Percentiles rank a stretch among this genome's conserved stretches.
These are phyloP conservation scores for Penicillium odoratum DNA, from an alignment of 495 filamentous ascomycete species.

Conservation along the genomic window DNA sequence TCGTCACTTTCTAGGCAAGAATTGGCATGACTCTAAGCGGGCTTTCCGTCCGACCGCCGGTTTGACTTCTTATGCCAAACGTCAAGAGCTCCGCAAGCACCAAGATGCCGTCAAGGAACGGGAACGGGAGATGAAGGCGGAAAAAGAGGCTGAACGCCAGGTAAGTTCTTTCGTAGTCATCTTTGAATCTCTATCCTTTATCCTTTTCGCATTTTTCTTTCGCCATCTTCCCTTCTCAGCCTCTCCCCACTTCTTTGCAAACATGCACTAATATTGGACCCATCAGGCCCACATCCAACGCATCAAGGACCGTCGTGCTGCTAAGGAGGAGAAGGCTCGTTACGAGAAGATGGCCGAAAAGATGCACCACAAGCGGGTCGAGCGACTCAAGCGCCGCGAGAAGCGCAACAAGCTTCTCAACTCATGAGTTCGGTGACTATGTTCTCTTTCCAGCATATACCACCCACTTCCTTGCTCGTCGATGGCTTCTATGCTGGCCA, in stretches of 20 bases:
- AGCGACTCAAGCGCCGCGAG: slow-evolving; percentile 88
- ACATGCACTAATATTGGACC: background rate
- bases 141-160: slow-evolving; percentile 86
- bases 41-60: slow-evolving; percentile 85
- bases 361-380: slow-evolving; percentile 94
- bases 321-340: slow-evolving; percentile 89
- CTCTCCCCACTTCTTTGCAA: slow-evolving; percentile 8
- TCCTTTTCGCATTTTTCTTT: background rate
- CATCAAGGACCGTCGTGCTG: slow-evolving; percentile 78
- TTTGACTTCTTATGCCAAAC: slow-evolving; percentile 74
- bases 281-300: slow-evolving; percentile 67
- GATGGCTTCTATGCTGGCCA: background rate
- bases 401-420: slow-evolving; percentile 97
- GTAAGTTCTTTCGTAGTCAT: slow-evolving; percentile 44
- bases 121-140: slow-evolving; percentile 92
- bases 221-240: background rate
- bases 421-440: slow-evolving; percentile 39
- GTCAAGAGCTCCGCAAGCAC: slow-evolving; percentile 62
- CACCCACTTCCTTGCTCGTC: background rate
- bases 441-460: slow-evolving; percentile 8
- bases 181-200: background rate
- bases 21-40: slow-evolving; percentile 81
- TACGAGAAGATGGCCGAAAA: slow-evolving; percentile 95
- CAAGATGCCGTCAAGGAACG: slow-evolving; percentile 76
- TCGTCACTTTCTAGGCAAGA: slow-evolving; percentile 66